phyloP scores from a whole-genome alignment of 176 grass and related monocot genomes.

The Carex pumila region DNA sequence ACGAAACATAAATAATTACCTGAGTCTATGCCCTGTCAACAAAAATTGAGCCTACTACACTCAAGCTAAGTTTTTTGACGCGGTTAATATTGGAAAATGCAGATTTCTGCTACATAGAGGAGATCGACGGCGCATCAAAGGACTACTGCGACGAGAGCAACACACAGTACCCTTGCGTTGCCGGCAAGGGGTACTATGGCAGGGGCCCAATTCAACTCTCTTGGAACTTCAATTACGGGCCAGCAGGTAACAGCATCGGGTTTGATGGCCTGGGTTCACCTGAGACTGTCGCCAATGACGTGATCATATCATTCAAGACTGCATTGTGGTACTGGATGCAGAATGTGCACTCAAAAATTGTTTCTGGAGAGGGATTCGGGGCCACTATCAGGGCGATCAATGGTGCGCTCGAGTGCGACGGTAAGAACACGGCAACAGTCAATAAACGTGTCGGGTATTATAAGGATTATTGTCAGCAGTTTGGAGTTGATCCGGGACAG shows the following conservation, averaged over 20 bases:
- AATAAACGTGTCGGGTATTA: constrained; percentile 52
- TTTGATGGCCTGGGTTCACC: constrained; percentile 69
- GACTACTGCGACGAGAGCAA: constrained; percentile 56
- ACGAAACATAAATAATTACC: too few species aligned
- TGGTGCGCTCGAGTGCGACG: constrained; percentile 45
- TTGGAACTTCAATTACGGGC: constrained; percentile 92
- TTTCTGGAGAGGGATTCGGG: constrained; percentile 34
- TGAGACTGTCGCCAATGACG: constrained; percentile 59
- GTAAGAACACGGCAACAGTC: constrained; percentile 39
- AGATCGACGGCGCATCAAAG: constrained; percentile 69
- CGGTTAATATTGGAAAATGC: background rate
- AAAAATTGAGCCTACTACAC: too few species aligned
- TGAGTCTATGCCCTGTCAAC: too few species aligned
- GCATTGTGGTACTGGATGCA: constrained; percentile 85
- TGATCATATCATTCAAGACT: constrained; percentile 50
- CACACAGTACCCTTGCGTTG: constrained; percentile 50
- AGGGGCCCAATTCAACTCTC: constrained; percentile 71
- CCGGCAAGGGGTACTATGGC: constrained; percentile 72
- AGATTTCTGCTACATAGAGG: constrained; percentile 97
- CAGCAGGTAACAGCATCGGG: constrained; percentile 65
- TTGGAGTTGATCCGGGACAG: constrained; percentile 60
- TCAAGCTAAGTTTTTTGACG: background rate
- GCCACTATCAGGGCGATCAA: constrained; percentile 36
- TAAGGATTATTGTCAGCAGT: constrained; percentile 63
- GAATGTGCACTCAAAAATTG: constrained; percentile 40